Conservation (phyloP, 805 yeast genomes). For the Metschnikowia lunata region DNA sequence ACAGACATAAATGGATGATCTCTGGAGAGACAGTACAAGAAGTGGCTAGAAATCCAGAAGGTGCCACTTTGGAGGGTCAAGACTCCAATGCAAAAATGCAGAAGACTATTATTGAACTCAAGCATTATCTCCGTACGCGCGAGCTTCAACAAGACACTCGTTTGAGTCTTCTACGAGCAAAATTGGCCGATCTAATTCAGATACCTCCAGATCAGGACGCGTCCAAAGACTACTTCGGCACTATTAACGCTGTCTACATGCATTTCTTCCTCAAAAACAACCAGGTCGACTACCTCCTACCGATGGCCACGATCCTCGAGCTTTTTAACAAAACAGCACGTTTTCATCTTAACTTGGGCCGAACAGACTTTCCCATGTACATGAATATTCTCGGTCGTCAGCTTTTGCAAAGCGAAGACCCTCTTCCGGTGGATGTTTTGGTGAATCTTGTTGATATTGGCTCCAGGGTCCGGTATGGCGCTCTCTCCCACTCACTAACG, state of each 20-base stretch:
- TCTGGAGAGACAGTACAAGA: not conserved
- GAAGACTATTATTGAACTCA: conserved; percentile 10
- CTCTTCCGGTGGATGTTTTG: conserved; percentile 19
- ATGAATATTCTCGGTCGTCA: conserved; percentile 23
- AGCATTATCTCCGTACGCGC: conserved; percentile 25
- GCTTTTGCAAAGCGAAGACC: conserved; percentile 10
- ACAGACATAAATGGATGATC: conserved; percentile 6
- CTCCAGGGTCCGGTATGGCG: conserved; percentile 7
- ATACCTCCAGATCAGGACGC: conserved; percentile 4
- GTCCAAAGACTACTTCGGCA: conserved; percentile 14
- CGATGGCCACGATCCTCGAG: conserved; percentile 8
- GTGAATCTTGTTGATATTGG: conserved; percentile 29
- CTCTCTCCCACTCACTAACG: conserved; percentile 6
- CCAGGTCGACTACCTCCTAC: conserved; percentile 4
- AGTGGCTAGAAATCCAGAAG: not conserved
- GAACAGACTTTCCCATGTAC: conserved; percentile 24
- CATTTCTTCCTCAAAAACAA: conserved; percentile 16
- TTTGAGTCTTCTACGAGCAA: conserved; percentile 16
- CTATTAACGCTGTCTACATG: conserved; percentile 21
- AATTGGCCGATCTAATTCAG: conserved; percentile 17
- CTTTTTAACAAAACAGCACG: conserved; percentile 20
- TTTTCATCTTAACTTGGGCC: conserved; percentile 5
- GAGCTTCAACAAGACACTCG: conserved; percentile 23
- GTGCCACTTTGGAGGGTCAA: conserved; percentile 1
- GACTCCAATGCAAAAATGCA: not conserved